Evolutionary conservation across 805 yeast species (phyloP), one percentile per base, ranked within the genome.

Genomic region (Starmerella apicola): DNA sequence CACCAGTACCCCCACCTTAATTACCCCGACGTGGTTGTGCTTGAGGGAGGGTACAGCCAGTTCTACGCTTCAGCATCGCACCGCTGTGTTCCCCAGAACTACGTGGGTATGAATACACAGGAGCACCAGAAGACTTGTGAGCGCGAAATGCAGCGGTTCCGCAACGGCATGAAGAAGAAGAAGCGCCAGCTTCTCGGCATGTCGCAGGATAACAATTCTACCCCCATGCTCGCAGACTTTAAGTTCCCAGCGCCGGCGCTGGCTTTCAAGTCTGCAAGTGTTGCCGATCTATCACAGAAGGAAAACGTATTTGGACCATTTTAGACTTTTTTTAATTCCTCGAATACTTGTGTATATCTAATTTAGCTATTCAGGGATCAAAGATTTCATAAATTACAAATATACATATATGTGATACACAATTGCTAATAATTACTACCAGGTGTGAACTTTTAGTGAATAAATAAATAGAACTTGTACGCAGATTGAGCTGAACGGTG

Each of bases 1-100:
- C 75, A 78, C 41, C 66, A 70, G 45, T 91, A 91, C 60, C 98
- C 98, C 0, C 64, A 71, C 44, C 65, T 91, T 41, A 73, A 72
- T 48, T 91, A 79, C 56, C 98, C 98, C 2, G 95, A 91, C 61
- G 75, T 91, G 32, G 76, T 83, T 27, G 75, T 91, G 25, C 66
- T 91, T 33, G 81, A 84, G 47, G 97, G 97, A 22, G 98, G 98
- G 10, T 91, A 91, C 65, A 77, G 78, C 56, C 66, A 67, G 28
- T 91, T 86, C 54, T 86, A 67, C 59, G 76, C 76, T 35, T 58
- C 59, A 23, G 74, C 67, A 55, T 66, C 72, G 34, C 59, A 58
- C 18, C 64, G 76, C 32, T 85, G 96, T 56, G 65, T 57, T 45
- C 94, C 94, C 2, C 81, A 74, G 50, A 75, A 72, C 39, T 91